phyloP scores from a whole-genome alignment of 2,329 filamentous ascomycete genomes.

The Oidium heveae region DNA sequence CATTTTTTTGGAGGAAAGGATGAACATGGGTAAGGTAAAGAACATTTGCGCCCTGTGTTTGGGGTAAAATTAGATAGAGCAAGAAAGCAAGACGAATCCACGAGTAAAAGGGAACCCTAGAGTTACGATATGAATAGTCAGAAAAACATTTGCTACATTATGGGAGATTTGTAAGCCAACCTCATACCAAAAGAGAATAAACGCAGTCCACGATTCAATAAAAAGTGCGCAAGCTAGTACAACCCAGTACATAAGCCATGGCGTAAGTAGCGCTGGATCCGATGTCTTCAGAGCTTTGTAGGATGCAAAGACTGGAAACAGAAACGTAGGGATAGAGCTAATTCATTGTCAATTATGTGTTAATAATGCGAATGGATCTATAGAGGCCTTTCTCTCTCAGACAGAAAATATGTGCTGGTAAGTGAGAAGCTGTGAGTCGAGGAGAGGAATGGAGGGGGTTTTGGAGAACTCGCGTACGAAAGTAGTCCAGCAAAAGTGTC shows the following conservation, averaged over 20 bases:
- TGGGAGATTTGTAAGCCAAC: neutral
- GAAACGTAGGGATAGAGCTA: constrained; percentile 66
- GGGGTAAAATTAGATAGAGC: constrained; percentile 86
- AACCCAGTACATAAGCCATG: constrained; percentile 99
- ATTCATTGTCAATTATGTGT: constrained; percentile 6
- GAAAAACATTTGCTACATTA: neutral
- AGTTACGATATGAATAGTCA: constrained; percentile 1
- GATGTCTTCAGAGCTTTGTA: constrained; percentile 93
- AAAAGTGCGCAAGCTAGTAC: constrained; percentile 62
- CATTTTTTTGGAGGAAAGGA: constrained; percentile 71
- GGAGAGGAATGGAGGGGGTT: constrained; percentile 2
- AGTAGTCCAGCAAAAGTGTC: constrained; percentile 53
- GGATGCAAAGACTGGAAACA: constrained; percentile 88
- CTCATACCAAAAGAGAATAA: constrained; percentile 54
- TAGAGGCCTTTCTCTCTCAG: no score
- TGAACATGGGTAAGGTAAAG: constrained; percentile 71
- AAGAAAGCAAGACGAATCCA: constrained; percentile 73
- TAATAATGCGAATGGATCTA: neutral
- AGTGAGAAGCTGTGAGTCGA: neutral
- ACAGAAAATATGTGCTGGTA: no score
- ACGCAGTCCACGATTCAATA: constrained; percentile 67
- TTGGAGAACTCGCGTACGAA: constrained; percentile 31
- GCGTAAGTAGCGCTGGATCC: constrained; percentile 67
- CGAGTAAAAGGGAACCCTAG: constrained; percentile 72
- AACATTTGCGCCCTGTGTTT: constrained; percentile 75